Conservation (phyloP, 208 protist species). For the Trypanosoma vivax region DNA sequence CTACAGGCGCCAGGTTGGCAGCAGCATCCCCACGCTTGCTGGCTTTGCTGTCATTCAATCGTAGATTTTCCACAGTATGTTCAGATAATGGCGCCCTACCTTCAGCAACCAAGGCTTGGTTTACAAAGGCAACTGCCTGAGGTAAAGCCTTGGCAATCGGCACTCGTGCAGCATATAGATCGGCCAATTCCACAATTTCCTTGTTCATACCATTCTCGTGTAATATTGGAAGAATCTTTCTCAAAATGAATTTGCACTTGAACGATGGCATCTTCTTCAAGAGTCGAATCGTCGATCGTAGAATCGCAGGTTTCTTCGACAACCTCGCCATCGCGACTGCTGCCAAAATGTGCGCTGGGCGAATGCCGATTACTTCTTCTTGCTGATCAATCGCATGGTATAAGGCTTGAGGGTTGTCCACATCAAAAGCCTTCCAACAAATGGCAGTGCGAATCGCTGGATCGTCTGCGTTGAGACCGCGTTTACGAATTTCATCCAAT, state of each 20-base stretch:
- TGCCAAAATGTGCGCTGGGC: constrained; percentile 38
- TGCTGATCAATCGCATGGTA: constrained; percentile 70
- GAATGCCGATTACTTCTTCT: constrained; percentile 39
- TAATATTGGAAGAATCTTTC: constrained; percentile 54
- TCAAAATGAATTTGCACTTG: constrained; percentile 20
- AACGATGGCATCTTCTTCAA: constrained; percentile 28
- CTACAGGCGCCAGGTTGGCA: background rate
- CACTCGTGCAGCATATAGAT: constrained; percentile 31
- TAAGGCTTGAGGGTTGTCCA: constrained; percentile 33
- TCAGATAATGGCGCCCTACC: constrained; percentile 40
- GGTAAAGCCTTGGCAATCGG: constrained; percentile 36
- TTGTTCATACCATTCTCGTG: constrained; percentile 50
- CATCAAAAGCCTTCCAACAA: constrained; percentile 37
- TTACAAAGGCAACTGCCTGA: constrained; percentile 62
- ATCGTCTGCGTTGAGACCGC: constrained; percentile 70
- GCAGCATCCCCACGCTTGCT: background rate
- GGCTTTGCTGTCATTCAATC: background rate
- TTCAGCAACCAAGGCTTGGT: constrained; percentile 53
- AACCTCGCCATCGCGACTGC: constrained; percentile 30
- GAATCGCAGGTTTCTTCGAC: constrained; percentile 27
- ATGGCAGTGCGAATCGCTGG: constrained; percentile 53
- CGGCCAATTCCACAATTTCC: constrained; percentile 62
- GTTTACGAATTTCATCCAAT: constrained; percentile 49
- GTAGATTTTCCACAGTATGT: constrained; percentile 21
- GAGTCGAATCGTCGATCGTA: constrained; percentile 28